Evolutionary conservation across 768 basidiomycete genomes (phyloP).

Genomic region (Amanita rimosa): DNA sequence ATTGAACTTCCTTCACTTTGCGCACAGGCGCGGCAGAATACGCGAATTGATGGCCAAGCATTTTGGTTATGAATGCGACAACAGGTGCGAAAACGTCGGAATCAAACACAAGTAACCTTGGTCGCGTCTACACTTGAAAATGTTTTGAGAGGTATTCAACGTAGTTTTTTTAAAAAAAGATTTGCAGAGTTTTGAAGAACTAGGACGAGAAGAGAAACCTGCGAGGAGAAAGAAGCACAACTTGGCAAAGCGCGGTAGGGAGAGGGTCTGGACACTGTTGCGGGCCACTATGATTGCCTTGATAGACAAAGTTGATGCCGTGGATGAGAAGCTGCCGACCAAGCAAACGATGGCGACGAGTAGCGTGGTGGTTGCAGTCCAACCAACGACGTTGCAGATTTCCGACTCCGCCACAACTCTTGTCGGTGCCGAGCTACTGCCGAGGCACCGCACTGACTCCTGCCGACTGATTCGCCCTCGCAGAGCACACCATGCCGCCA

Average conservation of each 20-base stretch:
- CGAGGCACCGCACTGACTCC: background rate
- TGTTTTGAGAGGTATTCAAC: slow-evolving; percentile 12
- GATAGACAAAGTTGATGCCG: slow-evolving; percentile 9
- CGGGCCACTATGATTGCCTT: slow-evolving; percentile 5
- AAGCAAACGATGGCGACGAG: slow-evolving; percentile 17
- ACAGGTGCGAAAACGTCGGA: slow-evolving; percentile 6
- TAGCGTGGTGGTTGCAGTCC: slow-evolving; percentile 34
- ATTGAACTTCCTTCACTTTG: slow-evolving; percentile 96
- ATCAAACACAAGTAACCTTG: slow-evolving; percentile 5
- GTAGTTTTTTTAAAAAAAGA: slow-evolving; percentile 16
- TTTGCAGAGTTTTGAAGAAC: slow-evolving; percentile 20
- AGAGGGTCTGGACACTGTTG: slow-evolving; percentile 14
- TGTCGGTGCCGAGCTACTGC: slow-evolving; percentile 20
- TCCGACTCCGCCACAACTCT: slow-evolving; percentile 33
- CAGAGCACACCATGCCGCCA: too few species aligned
- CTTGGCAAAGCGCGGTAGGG: slow-evolving; percentile 16
- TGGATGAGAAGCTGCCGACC: slow-evolving; percentile 17
- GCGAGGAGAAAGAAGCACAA: slow-evolving; percentile 15
- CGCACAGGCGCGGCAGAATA: slow-evolving; percentile 86
- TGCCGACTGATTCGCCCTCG: too few species aligned
- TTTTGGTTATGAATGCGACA: slow-evolving; percentile 23
- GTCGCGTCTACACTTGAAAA: slow-evolving; percentile 16
- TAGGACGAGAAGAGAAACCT: slow-evolving; percentile 12
- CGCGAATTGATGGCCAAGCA: slow-evolving; percentile 49
- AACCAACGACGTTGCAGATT: slow-evolving; percentile 30